Conservation (phyloP, 208 protist genomes). For the Sergeia podlipaevii region DNA sequence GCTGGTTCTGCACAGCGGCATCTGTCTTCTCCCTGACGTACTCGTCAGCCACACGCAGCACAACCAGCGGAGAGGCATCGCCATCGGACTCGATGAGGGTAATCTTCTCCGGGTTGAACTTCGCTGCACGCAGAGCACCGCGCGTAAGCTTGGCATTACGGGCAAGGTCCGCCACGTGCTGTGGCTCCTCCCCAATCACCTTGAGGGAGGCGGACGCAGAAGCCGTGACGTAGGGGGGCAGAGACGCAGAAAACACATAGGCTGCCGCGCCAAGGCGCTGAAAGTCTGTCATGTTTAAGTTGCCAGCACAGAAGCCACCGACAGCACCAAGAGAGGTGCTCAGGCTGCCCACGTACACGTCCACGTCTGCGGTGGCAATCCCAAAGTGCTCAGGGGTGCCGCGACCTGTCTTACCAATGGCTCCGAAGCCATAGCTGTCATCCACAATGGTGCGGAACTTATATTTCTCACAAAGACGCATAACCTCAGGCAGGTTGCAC, state of each 20-base stretch:
- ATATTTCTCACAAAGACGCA: constrained; percentile 93
- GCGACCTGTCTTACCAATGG: constrained; percentile 92
- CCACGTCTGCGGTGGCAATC: constrained; percentile 72
- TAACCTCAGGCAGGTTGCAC: constrained; percentile 79
- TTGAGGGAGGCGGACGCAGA: constrained; percentile 73
- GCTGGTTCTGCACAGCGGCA: constrained; percentile 41
- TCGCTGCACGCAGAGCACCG: constrained; percentile 28
- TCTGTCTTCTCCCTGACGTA: constrained; percentile 37
- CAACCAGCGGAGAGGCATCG: constrained; percentile 66
- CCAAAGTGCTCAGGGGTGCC: constrained; percentile 94
- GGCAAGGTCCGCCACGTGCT: constrained; percentile 35
- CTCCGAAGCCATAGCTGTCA: constrained; percentile 95
- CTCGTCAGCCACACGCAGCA: constrained; percentile 34
- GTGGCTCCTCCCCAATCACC: constrained; percentile 58
- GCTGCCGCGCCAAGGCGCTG: constrained; percentile 91
- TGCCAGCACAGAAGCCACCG: constrained; percentile 95
- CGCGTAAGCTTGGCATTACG: constrained; percentile 48
- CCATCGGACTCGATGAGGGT: constrained; percentile 46
- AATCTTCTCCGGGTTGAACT: constrained; percentile 56
- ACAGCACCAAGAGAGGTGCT: constrained; percentile 87
- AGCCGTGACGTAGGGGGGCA: constrained; percentile 93
- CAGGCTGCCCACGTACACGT: constrained; percentile 87
- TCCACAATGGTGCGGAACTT: constrained; percentile 96
- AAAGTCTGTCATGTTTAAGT: constrained; percentile 86
- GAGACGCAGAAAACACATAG: constrained; percentile 97